Evolutionary conservation across 345 rosid species (phyloP), one percentile per base, ranked within the genome.

Genomic region (Salix udensis): DNA sequence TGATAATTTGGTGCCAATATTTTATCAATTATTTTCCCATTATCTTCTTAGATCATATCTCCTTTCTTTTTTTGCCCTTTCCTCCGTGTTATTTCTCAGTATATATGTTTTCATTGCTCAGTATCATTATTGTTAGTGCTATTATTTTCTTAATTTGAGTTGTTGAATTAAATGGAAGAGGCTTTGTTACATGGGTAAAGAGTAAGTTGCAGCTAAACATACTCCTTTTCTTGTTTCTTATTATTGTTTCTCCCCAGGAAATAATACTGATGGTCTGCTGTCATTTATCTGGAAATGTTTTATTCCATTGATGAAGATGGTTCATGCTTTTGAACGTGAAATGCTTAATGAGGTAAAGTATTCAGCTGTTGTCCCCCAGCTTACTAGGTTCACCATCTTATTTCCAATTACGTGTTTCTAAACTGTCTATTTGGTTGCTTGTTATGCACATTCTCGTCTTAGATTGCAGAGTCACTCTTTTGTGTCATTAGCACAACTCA

Each of bases 401-500:
- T 68, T 76, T 71, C 34, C 9, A 62, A 72, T 70, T 76, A 26
- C 52, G 69, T 83, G 52, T 81, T 73, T 42, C 78, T 71, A 62
- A 34, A 68, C 36, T 69, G 7, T 62, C 40, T 66, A 9, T 39
- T 70, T 77, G 53, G 55, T 76, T 78, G 23, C 21, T 72, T 78
- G 39, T 48, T 72, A 44, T 83, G 74, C 78, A 39, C 81, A 68
- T 83, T 83, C 77, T 76, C 37, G 50, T 37, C 34, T 70, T 79
- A 95, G 98, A 86, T 89, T 77, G 82, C 86, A 42, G 88, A 89
- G 65, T 86, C 85, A 19, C 85, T 93, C 80, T 85, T 95, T 76
- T 83, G 84, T 82, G 91, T 87, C 73, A 93, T 91, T 79, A 82
- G 24, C 18, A 78, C 79, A 78, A 89, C 90, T 67, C 76, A 86